Percentiles rank a stretch among this genome's conserved stretches.
Conservation (phyloP, 176 grass and related monocot species). For the Carex scoparia region DNA sequence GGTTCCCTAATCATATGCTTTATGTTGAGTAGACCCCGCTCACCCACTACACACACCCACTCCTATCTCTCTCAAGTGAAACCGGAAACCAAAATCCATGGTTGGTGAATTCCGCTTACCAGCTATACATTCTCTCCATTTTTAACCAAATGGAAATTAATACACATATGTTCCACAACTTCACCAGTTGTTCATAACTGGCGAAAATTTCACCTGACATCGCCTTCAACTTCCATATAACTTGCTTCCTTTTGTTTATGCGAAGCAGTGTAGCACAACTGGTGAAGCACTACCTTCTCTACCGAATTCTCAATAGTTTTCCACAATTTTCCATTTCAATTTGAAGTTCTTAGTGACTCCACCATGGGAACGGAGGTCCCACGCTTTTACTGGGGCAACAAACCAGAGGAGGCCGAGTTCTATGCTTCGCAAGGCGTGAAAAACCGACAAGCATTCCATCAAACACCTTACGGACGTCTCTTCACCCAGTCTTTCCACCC, state of each 20-base stretch:
- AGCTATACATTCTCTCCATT: neutral
- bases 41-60: neutral
- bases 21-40: neutral
- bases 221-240: neutral
- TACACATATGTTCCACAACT: no score
- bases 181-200: neutral
- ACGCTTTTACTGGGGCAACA: slow-evolving; percentile 58
- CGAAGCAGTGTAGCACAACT: neutral
- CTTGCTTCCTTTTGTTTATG: neutral
- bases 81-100: neutral
- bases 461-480: slow-evolving; percentile 48
- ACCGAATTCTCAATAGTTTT: neutral
- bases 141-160: neutral
- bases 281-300: neutral
- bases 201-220: neutral
- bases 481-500: slow-evolving; percentile 75
- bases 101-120: neutral
- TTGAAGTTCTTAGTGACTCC: neutral
- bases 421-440: slow-evolving; percentile 49
- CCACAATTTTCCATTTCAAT: neutral
- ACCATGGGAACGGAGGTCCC: slow-evolving; percentile 16
- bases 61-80: no score
- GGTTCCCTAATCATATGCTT: neutral
- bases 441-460: slow-evolving; percentile 44
- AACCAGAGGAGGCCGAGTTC: slow-evolving; percentile 51